Evolutionary conservation across 106 monocot genomes (phyloP).

Genomic region (Cymbidium sinense): DNA sequence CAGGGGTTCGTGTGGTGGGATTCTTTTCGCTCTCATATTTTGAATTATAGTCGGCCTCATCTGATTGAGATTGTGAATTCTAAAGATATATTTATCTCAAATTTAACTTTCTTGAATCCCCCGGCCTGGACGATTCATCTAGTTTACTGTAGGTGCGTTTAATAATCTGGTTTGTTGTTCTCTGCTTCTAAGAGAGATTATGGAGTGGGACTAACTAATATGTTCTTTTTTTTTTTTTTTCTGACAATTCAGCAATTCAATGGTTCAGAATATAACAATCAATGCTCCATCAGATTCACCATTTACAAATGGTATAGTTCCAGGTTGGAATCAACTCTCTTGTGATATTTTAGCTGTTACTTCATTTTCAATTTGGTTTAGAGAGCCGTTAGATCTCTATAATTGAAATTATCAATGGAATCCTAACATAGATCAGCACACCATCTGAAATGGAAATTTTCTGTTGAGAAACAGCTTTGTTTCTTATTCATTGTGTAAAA

Average conservation of each 20-base stretch:
- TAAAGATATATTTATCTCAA: slow-evolving; percentile 45
- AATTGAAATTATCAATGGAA: no score
- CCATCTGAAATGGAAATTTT: no score
- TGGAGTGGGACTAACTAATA: no score
- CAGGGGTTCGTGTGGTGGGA: slow-evolving; percentile 85
- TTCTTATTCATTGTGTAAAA: no score
- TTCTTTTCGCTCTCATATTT: slow-evolving; percentile 36
- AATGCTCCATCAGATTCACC: slow-evolving; percentile 44
- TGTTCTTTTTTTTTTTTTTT: slow-evolving; percentile 14
- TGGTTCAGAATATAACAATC: slow-evolving; percentile 63
- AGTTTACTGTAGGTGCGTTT: slow-evolving; percentile 48
- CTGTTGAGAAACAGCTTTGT: no score
- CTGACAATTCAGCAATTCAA: slow-evolving; percentile 44
- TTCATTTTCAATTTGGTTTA: no score
- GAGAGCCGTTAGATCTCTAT: no score
- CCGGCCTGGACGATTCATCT: slow-evolving; percentile 76
- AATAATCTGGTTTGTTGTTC: no score
- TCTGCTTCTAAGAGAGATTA: not conserved
- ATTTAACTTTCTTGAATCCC: slow-evolving; percentile 59
- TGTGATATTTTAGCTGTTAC: no score
- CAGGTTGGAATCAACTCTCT: slow-evolving; percentile 49
- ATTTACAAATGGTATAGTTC: slow-evolving; percentile 74
- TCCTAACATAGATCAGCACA: no score
- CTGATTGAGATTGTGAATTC: slow-evolving; percentile 62
- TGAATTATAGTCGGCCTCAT: slow-evolving; percentile 65